These are phyloP conservation scores for Ceratocystis albifundus DNA, from an alignment of 2,329 filamentous ascomycete genomes.

Conservation along the genomic window DNA sequence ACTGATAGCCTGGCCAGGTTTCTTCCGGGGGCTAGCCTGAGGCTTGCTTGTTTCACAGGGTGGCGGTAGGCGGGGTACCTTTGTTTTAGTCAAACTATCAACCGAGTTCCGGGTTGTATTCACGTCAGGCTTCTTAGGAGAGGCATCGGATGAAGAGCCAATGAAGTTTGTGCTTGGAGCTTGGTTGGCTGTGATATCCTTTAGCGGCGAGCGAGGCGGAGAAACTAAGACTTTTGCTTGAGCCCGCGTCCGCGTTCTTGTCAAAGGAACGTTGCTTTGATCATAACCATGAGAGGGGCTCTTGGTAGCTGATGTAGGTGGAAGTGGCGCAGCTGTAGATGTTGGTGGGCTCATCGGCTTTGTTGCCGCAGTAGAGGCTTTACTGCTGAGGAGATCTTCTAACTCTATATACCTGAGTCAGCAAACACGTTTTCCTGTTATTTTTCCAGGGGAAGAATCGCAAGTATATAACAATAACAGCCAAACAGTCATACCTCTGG, in stretches of 20 bases:
- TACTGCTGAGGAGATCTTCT: constrained; percentile 9
- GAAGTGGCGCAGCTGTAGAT: constrained; percentile 6
- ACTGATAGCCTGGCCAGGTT: background rate
- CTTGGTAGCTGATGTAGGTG: constrained; percentile 1
- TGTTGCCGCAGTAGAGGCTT: background rate
- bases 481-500: constrained; percentile 11
- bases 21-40: background rate
- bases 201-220: background rate
- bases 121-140: background rate
- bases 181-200: background rate
- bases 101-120: background rate
- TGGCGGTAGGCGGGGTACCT: background rate
- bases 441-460: too few species aligned
- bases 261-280: background rate
- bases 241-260: background rate
- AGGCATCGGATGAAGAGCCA: background rate
- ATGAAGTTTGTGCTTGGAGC: background rate
- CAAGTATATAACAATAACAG: background rate
- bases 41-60: background rate
- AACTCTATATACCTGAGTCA: constrained; percentile 8
- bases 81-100: background rate
- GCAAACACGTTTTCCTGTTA: background rate
- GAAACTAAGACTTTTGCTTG: background rate
- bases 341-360: constrained; percentile 5
- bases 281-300: background rate